Conservation (phyloP, 768 basidiomycete genomes). For the Lanmaoa rubissima region DNA sequence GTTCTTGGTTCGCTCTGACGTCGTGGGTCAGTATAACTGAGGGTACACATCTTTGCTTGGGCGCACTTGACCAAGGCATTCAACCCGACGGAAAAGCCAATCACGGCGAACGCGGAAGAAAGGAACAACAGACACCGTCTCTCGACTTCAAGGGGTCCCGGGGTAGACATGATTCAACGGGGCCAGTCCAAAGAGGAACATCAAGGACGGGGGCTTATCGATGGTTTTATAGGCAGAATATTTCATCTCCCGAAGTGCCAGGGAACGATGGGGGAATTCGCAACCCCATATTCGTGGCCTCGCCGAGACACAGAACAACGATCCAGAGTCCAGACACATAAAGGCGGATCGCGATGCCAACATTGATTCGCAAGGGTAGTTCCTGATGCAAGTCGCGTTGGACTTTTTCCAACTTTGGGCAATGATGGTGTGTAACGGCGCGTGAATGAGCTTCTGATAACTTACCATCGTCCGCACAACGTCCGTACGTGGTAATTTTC, state of each 20-base stretch:
- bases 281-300: background rate
- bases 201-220: background rate
- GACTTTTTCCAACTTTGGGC: background rate
- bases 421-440: background rate
- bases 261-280: background rate
- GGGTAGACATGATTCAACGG: slow-evolving; percentile 4
- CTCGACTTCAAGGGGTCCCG: background rate
- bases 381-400: background rate
- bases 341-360: background rate
- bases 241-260: background rate
- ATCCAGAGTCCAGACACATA: background rate
- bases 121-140: slow-evolving; percentile 28
- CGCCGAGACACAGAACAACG: background rate
- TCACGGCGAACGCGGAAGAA: slow-evolving; percentile 31
- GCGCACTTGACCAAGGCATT: slow-evolving; percentile 25
- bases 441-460: background rate
- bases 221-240: slow-evolving; percentile 4
- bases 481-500: background rate
- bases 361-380: slow-evolving; percentile 1
- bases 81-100: slow-evolving; percentile 18
- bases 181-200: background rate
- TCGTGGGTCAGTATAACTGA: background rate
- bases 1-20: slow-evolving; percentile 14
- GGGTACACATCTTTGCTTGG: background rate
- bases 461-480: background rate